Conservation (phyloP, 148 eudicot genomes). For the Fagopyrum homotropicum region DNA sequence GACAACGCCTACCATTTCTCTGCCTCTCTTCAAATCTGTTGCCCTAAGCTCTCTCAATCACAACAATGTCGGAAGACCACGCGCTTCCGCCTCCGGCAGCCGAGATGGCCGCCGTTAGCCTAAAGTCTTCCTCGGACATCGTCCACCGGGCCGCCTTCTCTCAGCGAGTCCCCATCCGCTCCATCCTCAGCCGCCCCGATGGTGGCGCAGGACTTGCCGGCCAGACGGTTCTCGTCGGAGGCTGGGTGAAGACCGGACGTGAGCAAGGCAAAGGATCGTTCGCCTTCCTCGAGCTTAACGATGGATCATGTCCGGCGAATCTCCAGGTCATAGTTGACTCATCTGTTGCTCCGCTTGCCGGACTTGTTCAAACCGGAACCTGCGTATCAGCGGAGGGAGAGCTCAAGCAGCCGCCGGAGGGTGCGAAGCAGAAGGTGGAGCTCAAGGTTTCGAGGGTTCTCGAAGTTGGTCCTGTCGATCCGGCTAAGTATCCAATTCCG, state of each 20-base stretch:
- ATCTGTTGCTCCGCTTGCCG: conserved; percentile 28
- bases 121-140: conserved; percentile 15
- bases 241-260: conserved; percentile 92
- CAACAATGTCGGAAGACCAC: conserved; percentile 18
- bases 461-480: conserved; percentile 50
- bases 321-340: conserved; percentile 62
- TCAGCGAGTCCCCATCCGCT: conserved; percentile 47
- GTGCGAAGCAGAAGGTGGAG: conserved; percentile 57
- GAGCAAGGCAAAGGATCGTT: conserved; percentile 66
- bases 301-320: conserved; percentile 71
- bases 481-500: conserved; percentile 75
- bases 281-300: conserved; percentile 78
- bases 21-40: not conserved
- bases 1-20: not conserved
- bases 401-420: conserved; percentile 59
- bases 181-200: conserved; percentile 52
- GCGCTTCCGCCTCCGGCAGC: conserved; percentile 20
- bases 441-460: conserved; percentile 47
- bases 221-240: conserved; percentile 45
- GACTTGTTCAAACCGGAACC: conserved; percentile 52
- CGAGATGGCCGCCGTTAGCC: conserved; percentile 17
- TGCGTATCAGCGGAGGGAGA: conserved; percentile 49
- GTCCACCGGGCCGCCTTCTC: conserved; percentile 47
- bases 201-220: conserved; percentile 74
- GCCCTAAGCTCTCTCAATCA: conserved; percentile 1